phyloP scores from a whole-genome alignment of 2,329 filamentous ascomycete species.

The Fusarium sambucinum region DNA sequence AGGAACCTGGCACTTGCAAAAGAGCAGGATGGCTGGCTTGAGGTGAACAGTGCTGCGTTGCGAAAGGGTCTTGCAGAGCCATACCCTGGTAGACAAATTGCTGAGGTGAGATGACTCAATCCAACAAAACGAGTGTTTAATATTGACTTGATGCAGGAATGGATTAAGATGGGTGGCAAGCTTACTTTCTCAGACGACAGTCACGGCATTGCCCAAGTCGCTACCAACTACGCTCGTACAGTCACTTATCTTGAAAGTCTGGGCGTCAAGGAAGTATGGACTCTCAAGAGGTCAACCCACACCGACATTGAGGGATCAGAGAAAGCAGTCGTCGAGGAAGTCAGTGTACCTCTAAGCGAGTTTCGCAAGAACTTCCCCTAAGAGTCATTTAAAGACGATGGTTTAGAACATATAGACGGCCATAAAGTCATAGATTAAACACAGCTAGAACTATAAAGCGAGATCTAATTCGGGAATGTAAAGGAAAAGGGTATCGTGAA shows the following conservation, averaged over 20 bases:
- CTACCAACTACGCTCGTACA: conserved; percentile 81
- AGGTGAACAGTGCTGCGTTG: conserved; percentile 89
- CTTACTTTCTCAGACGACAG: conserved; percentile 97
- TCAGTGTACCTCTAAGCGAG: conserved; percentile 57
- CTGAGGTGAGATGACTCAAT: conserved; percentile 67
- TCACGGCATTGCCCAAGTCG: conserved; percentile 87
- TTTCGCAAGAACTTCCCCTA: conserved; percentile 53
- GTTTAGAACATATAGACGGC: conserved; percentile 11
- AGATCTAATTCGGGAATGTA: neutral
- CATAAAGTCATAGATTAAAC: conserved; percentile 38
- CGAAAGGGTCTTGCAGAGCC: conserved; percentile 92
- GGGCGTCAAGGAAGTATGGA: conserved; percentile 74
- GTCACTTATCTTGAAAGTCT: conserved; percentile 77
- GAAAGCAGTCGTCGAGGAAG: conserved; percentile 57
- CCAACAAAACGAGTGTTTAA: neutral
- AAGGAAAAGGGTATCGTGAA: conserved; percentile 45
- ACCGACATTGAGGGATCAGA: conserved; percentile 46
- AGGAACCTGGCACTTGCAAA: conserved; percentile 80
- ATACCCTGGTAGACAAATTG: conserved; percentile 85
- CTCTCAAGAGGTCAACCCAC: conserved; percentile 57
- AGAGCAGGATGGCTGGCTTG: conserved; percentile 83
- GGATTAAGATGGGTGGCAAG: conserved; percentile 77
- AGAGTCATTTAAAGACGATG: neutral
- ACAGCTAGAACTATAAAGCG: conserved; percentile 34
- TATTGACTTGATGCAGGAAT: conserved; percentile 65